phyloP scores from a whole-genome alignment of 306 rosid genomes.

The Rosa rugosa region DNA sequence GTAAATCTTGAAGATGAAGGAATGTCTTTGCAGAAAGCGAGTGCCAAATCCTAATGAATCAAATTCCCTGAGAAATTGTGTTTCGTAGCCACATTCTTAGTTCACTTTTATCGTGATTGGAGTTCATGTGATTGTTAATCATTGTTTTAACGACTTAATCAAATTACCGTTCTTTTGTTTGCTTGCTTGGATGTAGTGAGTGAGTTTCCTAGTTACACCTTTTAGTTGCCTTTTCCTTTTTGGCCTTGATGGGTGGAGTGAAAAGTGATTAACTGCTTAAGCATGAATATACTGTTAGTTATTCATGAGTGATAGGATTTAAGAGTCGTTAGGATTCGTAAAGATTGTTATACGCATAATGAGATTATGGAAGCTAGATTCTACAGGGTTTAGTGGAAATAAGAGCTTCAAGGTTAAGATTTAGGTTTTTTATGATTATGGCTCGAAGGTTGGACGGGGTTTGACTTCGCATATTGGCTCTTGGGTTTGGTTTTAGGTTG shows the following conservation, averaged over 20 bases:
- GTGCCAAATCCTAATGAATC: constrained; percentile 24
- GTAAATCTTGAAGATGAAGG: constrained; percentile 24
- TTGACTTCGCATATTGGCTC: too few species aligned
- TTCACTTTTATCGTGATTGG: constrained; percentile 10
- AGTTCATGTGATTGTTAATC: constrained; percentile 48
- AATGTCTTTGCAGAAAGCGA: constrained; percentile 2
- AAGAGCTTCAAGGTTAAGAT: background rate
- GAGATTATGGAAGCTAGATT: background rate
- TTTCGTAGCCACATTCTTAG: constrained; percentile 1
- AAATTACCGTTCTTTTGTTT: background rate
- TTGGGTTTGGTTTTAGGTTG: too few species aligned
- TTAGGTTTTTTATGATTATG: background rate
- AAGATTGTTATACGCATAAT: background rate
- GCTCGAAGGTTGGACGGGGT: background rate
- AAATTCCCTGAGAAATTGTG: background rate
- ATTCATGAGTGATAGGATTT: background rate
- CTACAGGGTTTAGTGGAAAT: background rate
- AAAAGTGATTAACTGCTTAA: background rate
- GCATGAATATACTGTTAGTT: background rate
- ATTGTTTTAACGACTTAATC: constrained; percentile 23
- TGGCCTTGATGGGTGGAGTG: background rate
- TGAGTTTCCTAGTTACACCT: background rate
- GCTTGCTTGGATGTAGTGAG: background rate
- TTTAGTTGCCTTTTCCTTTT: background rate
- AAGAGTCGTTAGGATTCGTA: background rate